Base-by-base conservation (phyloP, 2,329 filamentous ascomycete species). In the Fusarium sp. region DNA sequence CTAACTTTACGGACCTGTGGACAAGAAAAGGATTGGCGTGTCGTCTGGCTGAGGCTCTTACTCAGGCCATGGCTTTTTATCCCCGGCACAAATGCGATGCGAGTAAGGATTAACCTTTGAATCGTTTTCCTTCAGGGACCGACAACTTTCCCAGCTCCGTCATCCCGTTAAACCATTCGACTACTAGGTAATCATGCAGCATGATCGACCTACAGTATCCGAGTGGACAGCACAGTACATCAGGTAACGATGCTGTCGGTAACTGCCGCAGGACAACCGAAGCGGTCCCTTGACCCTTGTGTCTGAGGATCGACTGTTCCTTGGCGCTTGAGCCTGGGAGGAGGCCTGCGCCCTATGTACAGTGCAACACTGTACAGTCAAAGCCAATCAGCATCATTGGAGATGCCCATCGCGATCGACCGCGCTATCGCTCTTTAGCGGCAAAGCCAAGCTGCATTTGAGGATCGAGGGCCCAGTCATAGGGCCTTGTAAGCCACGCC, bases 361-460 rank as follows among this genome's bases (percentile, higher is more conserved):
- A 42, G 22, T 27, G 20, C 14, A 43, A n/a, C 15, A 47, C 30
- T 11, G 50, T 44, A 34, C 14, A 22, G 25, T 20, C 18, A 22
- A 16, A 22, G 20, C 60, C 46, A 68, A 69, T 66, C 27, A 53
- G 44, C 18, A n/a, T 43, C 16, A 24, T 20, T 64, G 59, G 43
- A 58, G 54, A 55, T 27, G 42, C 45, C 18, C 50, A 71, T 64
- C 57, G 46, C 43, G 73, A 75, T 75, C 73, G 70, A 62, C 70
- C 52, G 53, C 71, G 67, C 72, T 72, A 75, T 63, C 66, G 56
- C 59, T 59, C 56, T 65, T 63, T 74, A 74, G 73, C 67, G 71
- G 68, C 62, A 55, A 71, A 75, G 70, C 72, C 70, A 76, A 76
- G 71, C 65, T 65, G 61, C 18, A 45, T 63, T 59, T 61, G 58